These are phyloP conservation scores for Juncus effusus DNA, from an alignment of 176 grass and related monocot genomes.

Conservation along the genomic window DNA sequence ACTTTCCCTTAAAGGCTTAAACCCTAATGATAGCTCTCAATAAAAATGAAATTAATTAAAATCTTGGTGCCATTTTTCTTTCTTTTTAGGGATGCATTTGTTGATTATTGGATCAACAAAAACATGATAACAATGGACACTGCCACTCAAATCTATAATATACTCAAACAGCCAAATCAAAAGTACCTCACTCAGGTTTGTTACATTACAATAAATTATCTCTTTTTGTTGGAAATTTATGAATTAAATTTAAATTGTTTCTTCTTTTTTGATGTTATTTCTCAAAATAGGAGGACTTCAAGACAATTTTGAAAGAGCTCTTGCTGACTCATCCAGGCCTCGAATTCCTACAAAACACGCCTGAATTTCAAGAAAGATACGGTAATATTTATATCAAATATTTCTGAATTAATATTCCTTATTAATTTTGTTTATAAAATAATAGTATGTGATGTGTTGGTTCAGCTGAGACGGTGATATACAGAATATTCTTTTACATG, in stretches of 20 bases:
- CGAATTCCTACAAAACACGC: constrained; percentile 92
- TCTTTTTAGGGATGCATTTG: constrained; percentile 66
- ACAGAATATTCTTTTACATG: constrained; percentile 94
- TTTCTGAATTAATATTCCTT: neutral
- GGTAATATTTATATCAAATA: constrained; percentile 31
- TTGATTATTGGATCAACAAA: constrained; percentile 84
- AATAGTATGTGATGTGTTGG: constrained; percentile 29
- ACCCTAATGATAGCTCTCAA: no score
- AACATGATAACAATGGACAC: constrained; percentile 84
- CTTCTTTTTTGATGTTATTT: neutral
- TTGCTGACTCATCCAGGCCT: constrained; percentile 85
- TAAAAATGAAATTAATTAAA: no score
- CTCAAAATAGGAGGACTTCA: constrained; percentile 77
- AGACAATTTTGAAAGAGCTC: constrained; percentile 81
- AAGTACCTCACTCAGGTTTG: constrained; percentile 73
- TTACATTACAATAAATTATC: neutral
- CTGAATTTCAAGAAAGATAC: constrained; percentile 99
- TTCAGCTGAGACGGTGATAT: constrained; percentile 89
- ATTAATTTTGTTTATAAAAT: constrained; percentile 28
- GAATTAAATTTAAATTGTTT: neutral
- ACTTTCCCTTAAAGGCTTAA: no score
- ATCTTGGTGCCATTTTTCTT: neutral
- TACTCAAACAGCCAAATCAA: constrained; percentile 64
- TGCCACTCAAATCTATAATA: constrained; percentile 71
- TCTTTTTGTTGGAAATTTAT: constrained; percentile 1